phyloP scores from a whole-genome alignment of 176 grass and related monocot genomes.

The Elaeis guineensis region DNA sequence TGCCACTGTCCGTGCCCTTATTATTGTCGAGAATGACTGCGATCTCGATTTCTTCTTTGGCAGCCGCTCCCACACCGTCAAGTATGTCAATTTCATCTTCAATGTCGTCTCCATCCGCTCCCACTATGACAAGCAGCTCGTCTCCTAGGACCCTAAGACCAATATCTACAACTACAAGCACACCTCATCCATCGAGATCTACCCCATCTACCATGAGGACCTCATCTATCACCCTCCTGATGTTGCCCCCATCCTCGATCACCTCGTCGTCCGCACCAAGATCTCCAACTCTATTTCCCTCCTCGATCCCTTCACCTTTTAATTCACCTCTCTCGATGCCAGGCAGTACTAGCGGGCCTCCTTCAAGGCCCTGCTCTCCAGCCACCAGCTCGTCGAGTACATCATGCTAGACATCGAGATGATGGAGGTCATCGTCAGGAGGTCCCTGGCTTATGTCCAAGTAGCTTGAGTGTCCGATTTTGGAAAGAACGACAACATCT shows the following conservation, averaged over 20 bases:
- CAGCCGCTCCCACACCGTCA: conserved; percentile 48
- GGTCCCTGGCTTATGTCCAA: conserved; percentile 62
- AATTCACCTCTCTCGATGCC: conserved; percentile 61
- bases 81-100: conserved; percentile 69
- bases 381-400: conserved; percentile 83
- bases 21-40: conserved; percentile 30
- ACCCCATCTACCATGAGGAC: conserved; percentile 81
- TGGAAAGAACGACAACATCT: conserved; percentile 66
- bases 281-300: conserved; percentile 59
- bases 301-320: conserved; percentile 60
- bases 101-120: conserved; percentile 49
- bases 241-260: conserved; percentile 52
- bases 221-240: conserved; percentile 62
- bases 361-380: conserved; percentile 54
- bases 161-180: conserved; percentile 82
- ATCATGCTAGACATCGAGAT: conserved; percentile 72
- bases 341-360: conserved; percentile 63
- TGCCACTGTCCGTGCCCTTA: conserved; percentile 41
- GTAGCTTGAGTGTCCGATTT: conserved; percentile 66
- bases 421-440: conserved; percentile 48
- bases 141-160: conserved; percentile 73
- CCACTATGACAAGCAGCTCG: conserved; percentile 65
- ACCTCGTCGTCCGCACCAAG: conserved; percentile 65
- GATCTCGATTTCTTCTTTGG: conserved; percentile 84
- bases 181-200: conserved; percentile 83